phyloP scores from a whole-genome alignment of 352 stramenopile genomes.

The Phytophthora idaei region DNA sequence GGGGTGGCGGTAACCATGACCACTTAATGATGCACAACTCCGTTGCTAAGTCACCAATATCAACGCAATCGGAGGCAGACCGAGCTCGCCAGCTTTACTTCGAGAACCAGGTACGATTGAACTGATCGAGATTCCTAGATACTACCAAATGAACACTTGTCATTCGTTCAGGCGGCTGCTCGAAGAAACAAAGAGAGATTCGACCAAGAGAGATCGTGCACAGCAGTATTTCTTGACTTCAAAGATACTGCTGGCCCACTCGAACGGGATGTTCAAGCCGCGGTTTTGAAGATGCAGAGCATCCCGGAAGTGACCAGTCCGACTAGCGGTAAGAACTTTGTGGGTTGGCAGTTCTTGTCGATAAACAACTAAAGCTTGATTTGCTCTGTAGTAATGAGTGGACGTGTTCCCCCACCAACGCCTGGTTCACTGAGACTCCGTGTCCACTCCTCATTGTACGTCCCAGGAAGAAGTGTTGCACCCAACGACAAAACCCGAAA shows the following conservation, averaged over 20 bases:
- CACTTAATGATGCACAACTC: neutral
- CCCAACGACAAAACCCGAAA: neutral
- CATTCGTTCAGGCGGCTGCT: constrained; percentile 47
- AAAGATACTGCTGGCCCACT: neutral
- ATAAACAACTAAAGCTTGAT: too few species aligned
- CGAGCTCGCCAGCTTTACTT: constrained; percentile 56
- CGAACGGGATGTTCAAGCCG: neutral
- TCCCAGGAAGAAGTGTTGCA: neutral
- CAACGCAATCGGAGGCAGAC: constrained; percentile 8
- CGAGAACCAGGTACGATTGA: constrained; percentile 61
- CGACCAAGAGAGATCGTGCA: constrained; percentile 41
- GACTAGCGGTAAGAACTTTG: constrained; percentile 1
- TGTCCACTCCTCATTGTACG: constrained; percentile 24
- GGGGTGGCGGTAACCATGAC: neutral
- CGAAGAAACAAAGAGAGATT: constrained; percentile 59
- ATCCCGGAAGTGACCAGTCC: neutral
- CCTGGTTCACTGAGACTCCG: constrained; percentile 5
- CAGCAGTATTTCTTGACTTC: constrained; percentile 34
- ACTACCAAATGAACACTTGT: neutral
- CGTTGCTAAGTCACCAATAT: neutral
- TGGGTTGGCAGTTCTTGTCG: too few species aligned
- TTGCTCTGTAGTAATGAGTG: neutral
- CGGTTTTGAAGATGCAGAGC: neutral
- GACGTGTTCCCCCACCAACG: neutral
- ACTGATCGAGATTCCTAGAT: neutral